Evolutionary conservation across 73 alveolate species (phyloP), one percentile per base, ranked within the genome.

Genomic region (Paramecium sonneborni): DNA sequence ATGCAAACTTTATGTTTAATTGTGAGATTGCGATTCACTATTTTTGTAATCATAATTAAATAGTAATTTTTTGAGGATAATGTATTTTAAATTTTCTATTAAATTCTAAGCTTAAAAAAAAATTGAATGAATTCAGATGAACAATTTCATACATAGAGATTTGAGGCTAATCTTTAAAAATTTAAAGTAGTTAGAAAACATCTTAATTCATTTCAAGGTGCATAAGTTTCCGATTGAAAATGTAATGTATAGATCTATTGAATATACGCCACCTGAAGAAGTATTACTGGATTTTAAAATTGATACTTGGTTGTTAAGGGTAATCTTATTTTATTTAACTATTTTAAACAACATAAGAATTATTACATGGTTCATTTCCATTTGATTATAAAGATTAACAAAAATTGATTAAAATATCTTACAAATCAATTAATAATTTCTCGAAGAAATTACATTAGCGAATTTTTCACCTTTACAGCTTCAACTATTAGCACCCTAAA

Each of bases 241-340:
- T 62, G 84, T 79, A 11, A 32, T 79, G 44, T 79, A 76, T 79
- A 76, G 90, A 26, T 41, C 90, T 23, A 79, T 32, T 43, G 90
- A 79, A 43, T 88, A 88, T 34, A 88, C 70, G 94, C 91, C 94
- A 18, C 94, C 94, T 39, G 98, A 95, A 95, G 94, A 94, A 72
- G 94, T 95, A 86, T 93, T 57, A n/a, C 94, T 92, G 68, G 97
- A 93, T 79, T 90, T 62, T 68, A 92, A 95, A 5, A 85, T 95
- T 57, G 98, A 95, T 93, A 91, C 89, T 38, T 95, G 98, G 98
- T 86, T 95, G 57, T 82, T 95, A 46, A 97, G 98, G 7, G 96
- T 95, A 11, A 35, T 95, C 39, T 46, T 94, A 88, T 95, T 92
- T 92, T 97, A 41, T 41, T 20, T 10, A 15, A 39, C n/a, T n/a